phyloP scores from a whole-genome alignment of 1,284 basidiomycete genomes.

The Ustilago loliicola region DNA sequence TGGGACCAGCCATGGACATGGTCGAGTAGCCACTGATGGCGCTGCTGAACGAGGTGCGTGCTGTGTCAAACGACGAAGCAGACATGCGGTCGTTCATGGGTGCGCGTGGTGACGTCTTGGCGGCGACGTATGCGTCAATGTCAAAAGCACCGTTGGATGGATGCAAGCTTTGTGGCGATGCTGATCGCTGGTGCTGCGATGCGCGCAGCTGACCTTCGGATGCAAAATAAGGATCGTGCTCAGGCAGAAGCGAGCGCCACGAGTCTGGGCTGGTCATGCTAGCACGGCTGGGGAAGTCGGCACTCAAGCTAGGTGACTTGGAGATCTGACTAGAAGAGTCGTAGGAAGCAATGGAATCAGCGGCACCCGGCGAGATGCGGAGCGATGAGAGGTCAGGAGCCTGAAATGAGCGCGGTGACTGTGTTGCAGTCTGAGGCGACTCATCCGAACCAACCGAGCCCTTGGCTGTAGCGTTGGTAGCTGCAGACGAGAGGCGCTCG shows the following conservation, averaged over 20 bases:
- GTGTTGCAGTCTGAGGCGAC: constrained; percentile 32
- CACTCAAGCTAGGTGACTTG: constrained; percentile 19
- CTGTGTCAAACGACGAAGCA: constrained; percentile 29
- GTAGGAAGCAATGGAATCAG: background rate
- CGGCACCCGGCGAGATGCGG: constrained; percentile 9
- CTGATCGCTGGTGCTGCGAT: constrained; percentile 15
- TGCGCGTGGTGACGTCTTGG: constrained; percentile 31
- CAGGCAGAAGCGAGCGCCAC: constrained; percentile 57
- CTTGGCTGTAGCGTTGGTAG: constrained; percentile 38
- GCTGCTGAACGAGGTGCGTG: constrained; percentile 51
- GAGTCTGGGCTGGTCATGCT: constrained; percentile 55
- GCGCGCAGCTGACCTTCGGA: constrained; percentile 30
- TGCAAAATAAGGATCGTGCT: constrained; percentile 60
- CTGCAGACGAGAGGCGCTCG: constrained; percentile 39
- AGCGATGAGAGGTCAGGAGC: constrained; percentile 17
- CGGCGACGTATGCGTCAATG: constrained; percentile 28
- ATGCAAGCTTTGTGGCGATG: constrained; percentile 32
- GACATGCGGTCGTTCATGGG: constrained; percentile 27
- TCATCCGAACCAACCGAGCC: constrained; percentile 23
- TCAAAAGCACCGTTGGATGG: constrained; percentile 17
- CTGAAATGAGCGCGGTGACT: constrained; percentile 18
- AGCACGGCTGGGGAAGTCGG: constrained; percentile 14
- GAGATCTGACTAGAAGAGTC: constrained; percentile 6
- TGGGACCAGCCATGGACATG: constrained; percentile 42
- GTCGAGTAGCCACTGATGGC: constrained; percentile 43